Conservation (phyloP, 1,139 yeast genomes). For the Entelexis sorbosivorans region DNA sequence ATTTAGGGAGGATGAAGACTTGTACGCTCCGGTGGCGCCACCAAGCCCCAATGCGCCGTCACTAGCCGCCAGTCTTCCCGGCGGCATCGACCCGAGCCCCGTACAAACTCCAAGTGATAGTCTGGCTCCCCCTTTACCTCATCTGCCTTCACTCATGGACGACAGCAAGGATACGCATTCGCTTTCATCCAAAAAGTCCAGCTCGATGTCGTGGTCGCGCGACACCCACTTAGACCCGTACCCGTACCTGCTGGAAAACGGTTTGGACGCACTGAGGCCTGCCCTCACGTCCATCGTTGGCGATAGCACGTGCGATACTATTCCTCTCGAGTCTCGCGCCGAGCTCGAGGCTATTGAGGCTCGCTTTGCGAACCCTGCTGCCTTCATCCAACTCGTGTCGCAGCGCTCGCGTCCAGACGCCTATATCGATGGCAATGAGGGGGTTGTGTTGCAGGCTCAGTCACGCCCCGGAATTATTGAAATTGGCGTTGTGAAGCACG, state of each 20-base stretch:
- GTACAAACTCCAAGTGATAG: neutral
- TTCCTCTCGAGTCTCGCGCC: neutral
- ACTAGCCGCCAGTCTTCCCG: neutral
- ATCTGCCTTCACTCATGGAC: neutral
- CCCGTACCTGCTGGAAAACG: slow-evolving; percentile 31
- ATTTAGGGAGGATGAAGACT: slow-evolving; percentile 28
- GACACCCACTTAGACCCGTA: slow-evolving; percentile 34
- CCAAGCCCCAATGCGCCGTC: slow-evolving; percentile 1
- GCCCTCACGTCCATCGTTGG: slow-evolving; percentile 9
- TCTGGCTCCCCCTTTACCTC: neutral
- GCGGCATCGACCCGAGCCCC: slow-evolving; percentile 1
- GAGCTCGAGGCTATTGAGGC: slow-evolving; percentile 2
- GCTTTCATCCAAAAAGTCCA: slow-evolving; percentile 15
- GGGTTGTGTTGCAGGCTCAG: slow-evolving; percentile 9
- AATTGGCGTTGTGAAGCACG: slow-evolving; percentile 34
- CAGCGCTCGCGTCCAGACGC: slow-evolving; percentile 16
- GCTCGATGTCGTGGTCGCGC: slow-evolving; percentile 25
- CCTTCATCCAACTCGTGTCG: slow-evolving; percentile 14
- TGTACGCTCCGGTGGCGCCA: neutral
- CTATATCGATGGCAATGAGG: slow-evolving; percentile 1
- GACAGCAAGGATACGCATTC: slow-evolving; percentile 10
- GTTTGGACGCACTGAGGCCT: slow-evolving; percentile 32
- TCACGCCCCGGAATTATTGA: slow-evolving; percentile 33
- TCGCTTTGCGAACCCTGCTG: neutral
- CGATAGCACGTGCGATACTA: neutral